phyloP scores from a whole-genome alignment of 768 basidiomycete species.

The Phylloporus scabripes region DNA sequence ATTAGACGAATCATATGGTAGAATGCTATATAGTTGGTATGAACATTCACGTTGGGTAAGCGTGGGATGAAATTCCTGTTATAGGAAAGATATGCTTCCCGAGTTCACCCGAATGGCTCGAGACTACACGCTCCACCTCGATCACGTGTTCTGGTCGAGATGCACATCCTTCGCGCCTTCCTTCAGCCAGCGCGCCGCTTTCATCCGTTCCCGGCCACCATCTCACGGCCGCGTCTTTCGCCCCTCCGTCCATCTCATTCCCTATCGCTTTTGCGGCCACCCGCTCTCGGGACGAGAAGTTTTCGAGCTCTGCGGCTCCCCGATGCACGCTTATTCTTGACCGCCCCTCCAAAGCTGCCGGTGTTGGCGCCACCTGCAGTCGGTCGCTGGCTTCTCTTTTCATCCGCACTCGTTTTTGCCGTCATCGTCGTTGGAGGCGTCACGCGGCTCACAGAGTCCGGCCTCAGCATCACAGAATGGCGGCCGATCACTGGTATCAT shows the following conservation, averaged over 20 bases:
- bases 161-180: conserved; percentile 21
- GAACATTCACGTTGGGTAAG: no score
- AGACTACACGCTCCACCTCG: background rate
- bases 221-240: conserved; percentile 8
- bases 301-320: conserved; percentile 15
- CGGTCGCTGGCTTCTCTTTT: conserved; percentile 79
- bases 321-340: conserved; percentile 38
- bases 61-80: no score
- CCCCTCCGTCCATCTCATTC: conserved; percentile 1
- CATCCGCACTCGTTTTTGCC: conserved; percentile 80
- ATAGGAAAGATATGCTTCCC: no score
- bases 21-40: no score
- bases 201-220: conserved; percentile 4
- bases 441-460: conserved; percentile 95
- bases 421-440: conserved; percentile 95
- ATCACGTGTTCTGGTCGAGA: conserved; percentile 12
- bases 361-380: conserved; percentile 64
- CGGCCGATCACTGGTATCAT: conserved; percentile 83
- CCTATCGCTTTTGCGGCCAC: conserved; percentile 4
- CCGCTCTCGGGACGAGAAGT: background rate
- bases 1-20: no score
- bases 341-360: conserved; percentile 37
- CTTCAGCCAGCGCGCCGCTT: conserved; percentile 14
- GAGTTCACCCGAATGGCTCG: no score
- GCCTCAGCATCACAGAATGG: conserved; percentile 98